Evolutionary conservation across 2,329 filamentous ascomycete genomes (phyloP).

Genomic region (Pseudogymnoascus sp.): DNA sequence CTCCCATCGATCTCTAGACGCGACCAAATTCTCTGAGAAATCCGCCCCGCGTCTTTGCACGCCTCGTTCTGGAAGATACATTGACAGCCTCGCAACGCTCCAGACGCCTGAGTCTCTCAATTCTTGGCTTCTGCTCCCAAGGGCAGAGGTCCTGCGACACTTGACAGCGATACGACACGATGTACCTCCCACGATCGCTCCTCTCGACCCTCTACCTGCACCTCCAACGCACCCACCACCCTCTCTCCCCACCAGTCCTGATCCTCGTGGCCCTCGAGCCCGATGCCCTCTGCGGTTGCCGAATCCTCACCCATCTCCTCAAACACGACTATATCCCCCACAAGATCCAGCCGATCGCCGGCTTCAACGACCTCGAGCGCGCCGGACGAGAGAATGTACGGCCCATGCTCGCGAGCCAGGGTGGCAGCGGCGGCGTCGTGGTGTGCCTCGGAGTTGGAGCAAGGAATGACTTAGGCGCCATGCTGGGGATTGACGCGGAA

Average conservation of each 20-base stretch:
- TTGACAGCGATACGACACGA: conserved; percentile 33
- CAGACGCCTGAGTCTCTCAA: conserved; percentile 3
- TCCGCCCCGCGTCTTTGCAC: neutral
- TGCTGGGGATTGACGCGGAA: conserved; percentile 65
- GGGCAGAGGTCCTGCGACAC: neutral
- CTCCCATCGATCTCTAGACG: neutral
- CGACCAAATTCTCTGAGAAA: neutral
- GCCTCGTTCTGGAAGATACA: neutral
- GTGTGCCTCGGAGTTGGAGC: conserved; percentile 90
- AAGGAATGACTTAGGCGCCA: conserved; percentile 75
- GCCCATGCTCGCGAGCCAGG: conserved; percentile 79
- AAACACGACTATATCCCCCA: conserved; percentile 97
- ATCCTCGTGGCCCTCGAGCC: conserved; percentile 90
- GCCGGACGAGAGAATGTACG: conserved; percentile 71
- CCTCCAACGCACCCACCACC: conserved; percentile 77
- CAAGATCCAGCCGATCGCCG: conserved; percentile 91
- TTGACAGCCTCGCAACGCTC: neutral
- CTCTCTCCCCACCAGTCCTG: conserved; percentile 83
- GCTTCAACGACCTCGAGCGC: conserved; percentile 81
- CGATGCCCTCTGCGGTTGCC: conserved; percentile 90
- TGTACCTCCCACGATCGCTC: conserved; percentile 90
- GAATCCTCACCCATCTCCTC: conserved; percentile 85
- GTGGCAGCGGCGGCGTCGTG: conserved; percentile 81
- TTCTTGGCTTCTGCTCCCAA: conserved; percentile 7
- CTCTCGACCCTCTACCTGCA: conserved; percentile 89